These are phyloP conservation scores for Seiridium unicorne DNA, from an alignment of 2,329 filamentous ascomycete genomes.

Conservation along the genomic window DNA sequence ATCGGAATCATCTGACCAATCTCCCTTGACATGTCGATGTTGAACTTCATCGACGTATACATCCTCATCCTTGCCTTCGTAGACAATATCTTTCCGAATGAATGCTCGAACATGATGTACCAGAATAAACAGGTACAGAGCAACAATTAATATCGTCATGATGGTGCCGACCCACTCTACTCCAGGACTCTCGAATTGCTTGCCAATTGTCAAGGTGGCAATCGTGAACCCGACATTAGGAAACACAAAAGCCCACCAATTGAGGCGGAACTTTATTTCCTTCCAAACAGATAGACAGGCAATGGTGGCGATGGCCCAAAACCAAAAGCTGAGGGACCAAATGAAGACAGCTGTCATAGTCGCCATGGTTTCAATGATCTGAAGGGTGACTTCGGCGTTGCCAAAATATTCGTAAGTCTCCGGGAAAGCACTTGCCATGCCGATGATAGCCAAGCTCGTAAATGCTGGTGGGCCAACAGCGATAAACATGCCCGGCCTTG, in stretches of 20 bases:
- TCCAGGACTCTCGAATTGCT: constrained; percentile 47
- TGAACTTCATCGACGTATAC: constrained; percentile 19
- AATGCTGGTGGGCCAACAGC: constrained; percentile 45
- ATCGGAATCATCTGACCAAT: neutral
- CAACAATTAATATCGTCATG: constrained; percentile 53
- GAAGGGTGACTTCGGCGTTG: constrained; percentile 20
- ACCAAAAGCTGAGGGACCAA: constrained; percentile 48
- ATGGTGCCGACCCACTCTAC: constrained; percentile 54
- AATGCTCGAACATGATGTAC: constrained; percentile 49
- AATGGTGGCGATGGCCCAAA: constrained; percentile 37
- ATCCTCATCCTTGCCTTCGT: constrained; percentile 61
- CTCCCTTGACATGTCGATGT: constrained; percentile 10
- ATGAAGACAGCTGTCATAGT: constrained; percentile 41
- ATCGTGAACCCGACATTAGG: constrained; percentile 64
- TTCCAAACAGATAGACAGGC: constrained; percentile 24
- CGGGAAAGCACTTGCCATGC: constrained; percentile 35
- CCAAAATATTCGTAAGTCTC: constrained; percentile 22
- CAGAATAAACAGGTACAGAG: constrained; percentile 54
- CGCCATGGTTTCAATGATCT: constrained; percentile 36
- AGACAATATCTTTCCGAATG: constrained; percentile 50
- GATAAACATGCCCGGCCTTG: constrained; percentile 44
- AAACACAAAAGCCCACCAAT: constrained; percentile 66
- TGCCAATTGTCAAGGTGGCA: constrained; percentile 55
- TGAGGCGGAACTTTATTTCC: constrained; percentile 35
- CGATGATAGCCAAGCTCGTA: constrained; percentile 43